phyloP scores from a whole-genome alignment of 1,139 yeast species.

The Zygoascus hellenicus region DNA sequence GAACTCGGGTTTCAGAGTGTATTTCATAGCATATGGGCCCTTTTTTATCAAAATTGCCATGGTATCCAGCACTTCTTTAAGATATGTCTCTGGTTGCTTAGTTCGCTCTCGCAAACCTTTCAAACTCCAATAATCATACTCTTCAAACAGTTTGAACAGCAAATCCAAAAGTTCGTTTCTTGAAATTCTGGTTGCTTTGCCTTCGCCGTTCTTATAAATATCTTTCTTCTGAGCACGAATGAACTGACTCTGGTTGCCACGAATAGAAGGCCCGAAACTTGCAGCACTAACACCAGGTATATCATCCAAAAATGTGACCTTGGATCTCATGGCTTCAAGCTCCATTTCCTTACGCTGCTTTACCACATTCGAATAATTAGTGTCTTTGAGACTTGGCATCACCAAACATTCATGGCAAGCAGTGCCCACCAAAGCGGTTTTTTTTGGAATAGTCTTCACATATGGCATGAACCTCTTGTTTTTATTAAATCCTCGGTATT shows the following conservation, averaged over 20 bases:
- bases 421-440: conserved; percentile 79
- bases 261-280: conserved; percentile 70
- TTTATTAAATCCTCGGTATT: conserved; percentile 21
- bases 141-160: conserved; percentile 83
- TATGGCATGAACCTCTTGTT: conserved; percentile 25
- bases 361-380: conserved; percentile 57
- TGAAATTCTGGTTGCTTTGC: conserved; percentile 92
- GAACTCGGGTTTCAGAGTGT: conserved; percentile 85
- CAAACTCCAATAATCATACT: conserved; percentile 94
- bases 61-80: conserved; percentile 84
- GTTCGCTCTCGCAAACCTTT: conserved; percentile 92
- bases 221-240: conserved; percentile 34
- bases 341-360: conserved; percentile 45
- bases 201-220: conserved; percentile 49
- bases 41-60: conserved; percentile 86
- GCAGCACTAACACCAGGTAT: conserved; percentile 86
- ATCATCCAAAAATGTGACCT: conserved; percentile 73
- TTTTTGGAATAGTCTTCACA: conserved; percentile 40
- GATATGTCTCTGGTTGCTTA: conserved; percentile 89
- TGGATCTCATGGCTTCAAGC: conserved; percentile 51
- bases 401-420: conserved; percentile 90
- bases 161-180: conserved; percentile 85
- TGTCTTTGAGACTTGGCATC: conserved; percentile 69
- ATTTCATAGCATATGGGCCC: conserved; percentile 94
- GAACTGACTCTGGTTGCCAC: conserved; percentile 32